Conservation (phyloP, 179 eudicot genomes). For the Beta lomatogona region DNA sequence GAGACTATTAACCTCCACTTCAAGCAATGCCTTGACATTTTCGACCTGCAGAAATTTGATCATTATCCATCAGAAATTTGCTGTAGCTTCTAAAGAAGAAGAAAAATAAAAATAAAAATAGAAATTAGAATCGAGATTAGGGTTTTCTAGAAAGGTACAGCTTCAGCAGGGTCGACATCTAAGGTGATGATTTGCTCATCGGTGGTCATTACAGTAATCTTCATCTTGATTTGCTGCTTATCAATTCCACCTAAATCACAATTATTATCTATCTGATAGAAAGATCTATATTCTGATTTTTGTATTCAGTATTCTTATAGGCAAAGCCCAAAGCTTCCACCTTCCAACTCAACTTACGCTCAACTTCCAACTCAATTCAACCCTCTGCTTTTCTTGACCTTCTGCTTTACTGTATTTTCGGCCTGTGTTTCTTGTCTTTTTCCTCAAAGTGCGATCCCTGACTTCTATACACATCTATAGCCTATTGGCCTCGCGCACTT, state of each 20-base stretch:
- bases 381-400: too few species aligned
- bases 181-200: slow-evolving; percentile 80
- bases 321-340: background rate
- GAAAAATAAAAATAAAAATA: too few species aligned
- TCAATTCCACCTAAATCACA: too few species aligned
- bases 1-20: slow-evolving; percentile 67
- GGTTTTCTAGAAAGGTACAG: slow-evolving; percentile 46
- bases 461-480: too few species aligned
- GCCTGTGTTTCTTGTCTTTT: too few species aligned
- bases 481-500: too few species aligned
- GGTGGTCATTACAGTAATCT: slow-evolving; percentile 92
- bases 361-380: too few species aligned
- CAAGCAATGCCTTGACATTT: slow-evolving; percentile 93
- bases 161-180: slow-evolving; percentile 89
- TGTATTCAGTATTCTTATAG: too few species aligned
- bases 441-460: too few species aligned
- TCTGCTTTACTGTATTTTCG: too few species aligned
- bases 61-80: slow-evolving; percentile 1
- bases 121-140: slow-evolving; percentile 22
- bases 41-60: slow-evolving; percentile 57
- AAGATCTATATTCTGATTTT: too few species aligned
- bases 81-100: background rate
- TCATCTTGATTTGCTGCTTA: slow-evolving; percentile 43
- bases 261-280: too few species aligned
- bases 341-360: background rate